These are phyloP conservation scores for Bryoerythrophyllum caledonicum DNA, from an alignment of 225 moss, liverwort and hornwort genomes.

Conservation along the genomic window DNA sequence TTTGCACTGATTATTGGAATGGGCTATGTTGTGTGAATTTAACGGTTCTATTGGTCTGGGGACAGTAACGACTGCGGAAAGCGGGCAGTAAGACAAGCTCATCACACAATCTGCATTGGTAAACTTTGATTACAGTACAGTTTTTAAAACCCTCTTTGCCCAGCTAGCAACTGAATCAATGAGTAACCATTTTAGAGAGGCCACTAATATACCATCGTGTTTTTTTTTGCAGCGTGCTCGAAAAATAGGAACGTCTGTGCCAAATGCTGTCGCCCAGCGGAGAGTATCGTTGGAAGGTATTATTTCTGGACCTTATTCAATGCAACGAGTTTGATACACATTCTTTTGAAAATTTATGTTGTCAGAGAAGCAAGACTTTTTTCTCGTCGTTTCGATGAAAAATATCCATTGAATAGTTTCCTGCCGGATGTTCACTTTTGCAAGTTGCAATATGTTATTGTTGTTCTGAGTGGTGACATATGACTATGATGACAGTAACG, in stretches of 20 bases:
- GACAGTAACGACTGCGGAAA: slow-evolving; percentile 70
- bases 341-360: background rate
- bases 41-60: slow-evolving; percentile 14
- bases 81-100: slow-evolving; percentile 63
- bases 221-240: slow-evolving; percentile 50
- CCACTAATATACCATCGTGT: slow-evolving; percentile 9
- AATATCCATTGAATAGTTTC: background rate
- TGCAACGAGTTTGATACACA: background rate
- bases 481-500: slow-evolving; percentile 40
- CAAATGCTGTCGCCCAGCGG: slow-evolving; percentile 57
- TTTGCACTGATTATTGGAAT: background rate
- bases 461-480: slow-evolving; percentile 22
- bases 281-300: slow-evolving; percentile 56
- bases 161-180: background rate
- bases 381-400: background rate
- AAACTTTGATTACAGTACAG: background rate
- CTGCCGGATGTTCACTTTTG: background rate
- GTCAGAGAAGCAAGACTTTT: background rate
- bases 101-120: slow-evolving; percentile 68
- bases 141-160: no score
- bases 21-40: background rate
- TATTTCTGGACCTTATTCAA: background rate
- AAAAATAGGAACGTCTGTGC: slow-evolving; percentile 59
- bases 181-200: background rate
- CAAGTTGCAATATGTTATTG: background rate